Evolutionary conservation across 2,329 filamentous ascomycete species (phyloP).

Genomic region (Aspergillus sergii): DNA sequence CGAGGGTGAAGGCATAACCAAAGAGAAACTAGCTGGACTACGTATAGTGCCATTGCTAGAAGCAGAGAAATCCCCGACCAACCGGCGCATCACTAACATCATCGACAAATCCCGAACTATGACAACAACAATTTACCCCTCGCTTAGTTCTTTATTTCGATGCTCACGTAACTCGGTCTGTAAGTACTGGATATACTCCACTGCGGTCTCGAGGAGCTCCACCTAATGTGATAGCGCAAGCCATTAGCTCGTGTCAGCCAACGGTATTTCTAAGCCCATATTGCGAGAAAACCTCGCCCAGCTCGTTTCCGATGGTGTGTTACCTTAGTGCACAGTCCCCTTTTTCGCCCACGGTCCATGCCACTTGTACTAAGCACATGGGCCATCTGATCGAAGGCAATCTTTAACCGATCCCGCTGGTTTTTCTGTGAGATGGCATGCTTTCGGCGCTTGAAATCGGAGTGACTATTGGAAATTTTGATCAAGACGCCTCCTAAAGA

Average conservation of each 20-base stretch:
- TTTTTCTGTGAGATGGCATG: constrained; percentile 11
- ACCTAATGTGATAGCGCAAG: constrained; percentile 6
- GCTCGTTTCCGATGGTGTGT: not conserved
- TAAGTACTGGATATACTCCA: constrained; percentile 17
- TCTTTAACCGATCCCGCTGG: constrained; percentile 8
- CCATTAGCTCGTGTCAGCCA: not conserved
- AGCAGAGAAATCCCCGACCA: not conserved
- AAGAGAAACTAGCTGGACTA: not conserved
- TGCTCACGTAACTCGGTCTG: constrained; percentile 8
- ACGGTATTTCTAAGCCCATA: no score
- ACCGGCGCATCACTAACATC: not conserved
- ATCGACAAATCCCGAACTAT: not conserved
- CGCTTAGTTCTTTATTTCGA: not conserved
- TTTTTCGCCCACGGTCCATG: not conserved
- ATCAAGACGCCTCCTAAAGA: constrained; percentile 1
- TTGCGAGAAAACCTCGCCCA: not conserved
- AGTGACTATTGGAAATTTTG: constrained; percentile 1
- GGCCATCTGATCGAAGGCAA: constrained; percentile 10
- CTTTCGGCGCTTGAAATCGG: constrained; percentile 5
- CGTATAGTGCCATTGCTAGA: not conserved
- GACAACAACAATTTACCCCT: not conserved
- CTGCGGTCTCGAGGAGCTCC: constrained; percentile 17
- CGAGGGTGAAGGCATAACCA: not conserved
- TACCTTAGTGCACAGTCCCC: constrained; percentile 7
- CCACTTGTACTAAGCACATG: constrained; percentile 6